phyloP scores from a whole-genome alignment of 1,284 basidiomycete species.

The Austropuccinia psidii region DNA sequence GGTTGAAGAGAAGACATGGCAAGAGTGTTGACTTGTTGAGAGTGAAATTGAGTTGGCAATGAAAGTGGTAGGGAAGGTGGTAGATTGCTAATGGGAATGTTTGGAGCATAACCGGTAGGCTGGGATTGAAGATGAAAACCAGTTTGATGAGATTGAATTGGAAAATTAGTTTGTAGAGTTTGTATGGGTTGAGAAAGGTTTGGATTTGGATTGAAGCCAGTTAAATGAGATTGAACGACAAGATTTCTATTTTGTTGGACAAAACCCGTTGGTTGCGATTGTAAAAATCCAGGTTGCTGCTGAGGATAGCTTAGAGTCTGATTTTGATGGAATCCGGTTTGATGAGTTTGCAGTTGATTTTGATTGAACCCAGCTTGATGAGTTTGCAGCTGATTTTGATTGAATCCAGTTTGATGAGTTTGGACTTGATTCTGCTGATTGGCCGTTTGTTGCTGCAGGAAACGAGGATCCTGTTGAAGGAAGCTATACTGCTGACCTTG shows the following conservation, averaged over 20 bases:
- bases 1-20: conserved; percentile 1
- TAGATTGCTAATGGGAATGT: neutral
- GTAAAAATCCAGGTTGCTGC: conserved; percentile 24
- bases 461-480: conserved; percentile 36
- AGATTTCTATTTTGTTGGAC: conserved; percentile 1
- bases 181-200: conserved; percentile 5
- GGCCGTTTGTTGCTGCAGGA: conserved; percentile 35
- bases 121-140: conserved; percentile 32
- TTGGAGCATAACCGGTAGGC: conserved; percentile 21
- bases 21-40: conserved; percentile 10
- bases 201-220: conserved; percentile 18
- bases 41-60: conserved; percentile 17
- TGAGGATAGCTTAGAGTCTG: neutral
- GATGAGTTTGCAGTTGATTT: neutral
- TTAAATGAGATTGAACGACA: conserved; percentile 24
- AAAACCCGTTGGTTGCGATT: conserved; percentile 28
- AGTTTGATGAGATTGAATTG: conserved; percentile 27
- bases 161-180: conserved; percentile 9
- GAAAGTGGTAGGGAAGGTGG: neutral
- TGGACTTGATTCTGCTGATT: conserved; percentile 5
- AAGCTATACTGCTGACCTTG: conserved; percentile 36
- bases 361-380: neutral
- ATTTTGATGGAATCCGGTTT: conserved; percentile 16
- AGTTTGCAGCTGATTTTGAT: conserved; percentile 5
- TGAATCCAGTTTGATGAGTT: neutral